Conservation (phyloP, 1,284 basidiomycete species). For the Fomes fomentarius region DNA sequence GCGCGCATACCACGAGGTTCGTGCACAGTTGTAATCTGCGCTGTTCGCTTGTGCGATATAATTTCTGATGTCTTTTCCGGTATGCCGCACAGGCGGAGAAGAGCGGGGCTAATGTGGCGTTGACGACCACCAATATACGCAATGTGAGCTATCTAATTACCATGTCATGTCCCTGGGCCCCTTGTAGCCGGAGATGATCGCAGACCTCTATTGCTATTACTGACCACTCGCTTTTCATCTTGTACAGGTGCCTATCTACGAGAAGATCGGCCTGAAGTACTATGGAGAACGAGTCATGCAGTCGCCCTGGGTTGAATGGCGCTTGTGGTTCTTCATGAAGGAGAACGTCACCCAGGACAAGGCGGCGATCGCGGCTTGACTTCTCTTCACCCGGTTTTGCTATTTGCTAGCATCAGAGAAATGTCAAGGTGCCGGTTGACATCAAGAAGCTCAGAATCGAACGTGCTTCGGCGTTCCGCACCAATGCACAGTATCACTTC, state of each 20-base stretch:
- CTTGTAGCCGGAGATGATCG: too few species aligned
- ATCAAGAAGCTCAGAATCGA: too few species aligned
- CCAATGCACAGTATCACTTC: too few species aligned
- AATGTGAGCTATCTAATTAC: too few species aligned
- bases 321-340: conserved; percentile 14
- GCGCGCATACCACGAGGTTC: conserved; percentile 14
- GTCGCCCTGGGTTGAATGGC: conserved; percentile 19
- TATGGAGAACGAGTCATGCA: conserved; percentile 10
- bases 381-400: too few species aligned
- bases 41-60: not conserved
- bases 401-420: too few species aligned
- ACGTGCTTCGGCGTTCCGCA: too few species aligned
- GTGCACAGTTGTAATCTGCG: not conserved
- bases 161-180: too few species aligned
- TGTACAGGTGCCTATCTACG: conserved; percentile 14
- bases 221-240: too few species aligned
- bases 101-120: conserved; percentile 7
- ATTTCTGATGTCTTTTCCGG: not conserved
- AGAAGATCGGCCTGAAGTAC: conserved; percentile 15
- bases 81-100: conserved; percentile 8
- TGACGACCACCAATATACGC: conserved; percentile 16
- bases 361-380: too few species aligned
- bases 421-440: too few species aligned
- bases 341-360: not conserved
- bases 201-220: too few species aligned